These are phyloP conservation scores for Lactifluus piperatus DNA, from an alignment of 768 basidiomycete genomes.

Conservation along the genomic window DNA sequence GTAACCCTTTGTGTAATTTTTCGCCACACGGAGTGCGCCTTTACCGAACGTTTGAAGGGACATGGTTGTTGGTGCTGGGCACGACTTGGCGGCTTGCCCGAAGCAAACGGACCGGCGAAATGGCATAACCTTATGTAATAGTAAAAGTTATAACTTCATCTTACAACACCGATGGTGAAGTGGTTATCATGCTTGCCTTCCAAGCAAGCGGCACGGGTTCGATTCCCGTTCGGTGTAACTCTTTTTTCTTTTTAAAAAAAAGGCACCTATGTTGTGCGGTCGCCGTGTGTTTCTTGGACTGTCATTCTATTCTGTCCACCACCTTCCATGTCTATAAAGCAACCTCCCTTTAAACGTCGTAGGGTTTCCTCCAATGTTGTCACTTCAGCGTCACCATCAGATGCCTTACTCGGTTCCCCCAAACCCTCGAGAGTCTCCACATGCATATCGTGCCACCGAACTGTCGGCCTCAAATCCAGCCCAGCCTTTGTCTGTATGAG, in stretches of 20 bases:
- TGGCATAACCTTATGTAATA: not conserved
- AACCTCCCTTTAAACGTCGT: constrained; percentile 1
- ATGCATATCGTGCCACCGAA: constrained; percentile 8
- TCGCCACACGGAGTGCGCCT: constrained; percentile 77
- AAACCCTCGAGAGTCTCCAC: not conserved
- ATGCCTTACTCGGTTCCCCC: not conserved
- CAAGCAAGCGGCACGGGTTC: constrained; percentile 29
- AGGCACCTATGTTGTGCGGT: not conserved
- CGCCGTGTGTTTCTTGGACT: not conserved
- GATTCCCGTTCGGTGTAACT: constrained; percentile 24
- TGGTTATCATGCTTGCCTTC: constrained; percentile 32
- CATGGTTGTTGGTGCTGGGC: constrained; percentile 27
- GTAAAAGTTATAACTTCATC: rapidly evolving
- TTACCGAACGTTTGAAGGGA: constrained; percentile 77
- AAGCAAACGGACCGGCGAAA: not conserved
- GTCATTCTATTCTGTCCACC: not conserved
- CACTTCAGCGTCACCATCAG: not conserved
- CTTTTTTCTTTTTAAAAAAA: not conserved
- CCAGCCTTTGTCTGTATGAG: constrained; percentile 6
- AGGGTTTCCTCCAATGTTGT: constrained; percentile 4
- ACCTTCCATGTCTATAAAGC: not conserved
- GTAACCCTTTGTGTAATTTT: constrained; percentile 95
- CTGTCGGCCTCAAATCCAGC: constrained; percentile 4
- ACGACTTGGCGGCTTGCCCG: too few species aligned
- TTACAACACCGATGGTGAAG: constrained; percentile 23